Evolutionary conservation across 176 grass and related monocot genomes (phyloP).

Genomic region (Eleusine indica): DNA sequence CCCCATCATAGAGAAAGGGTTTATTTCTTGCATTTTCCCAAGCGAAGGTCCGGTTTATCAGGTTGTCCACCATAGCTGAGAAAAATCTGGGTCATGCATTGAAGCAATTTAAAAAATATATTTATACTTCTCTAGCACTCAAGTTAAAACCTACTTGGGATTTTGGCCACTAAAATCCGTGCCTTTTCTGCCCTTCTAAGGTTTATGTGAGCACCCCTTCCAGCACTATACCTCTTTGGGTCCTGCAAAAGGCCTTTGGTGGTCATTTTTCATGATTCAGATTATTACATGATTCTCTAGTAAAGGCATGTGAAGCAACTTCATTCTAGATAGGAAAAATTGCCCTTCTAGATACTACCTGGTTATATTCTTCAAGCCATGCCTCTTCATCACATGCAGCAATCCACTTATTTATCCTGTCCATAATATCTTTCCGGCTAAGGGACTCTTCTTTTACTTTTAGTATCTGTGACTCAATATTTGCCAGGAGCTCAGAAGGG

Average conservation of each 20-base stretch:
- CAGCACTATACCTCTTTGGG: conserved; percentile 81
- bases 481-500: conserved; percentile 79
- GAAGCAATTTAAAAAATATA: conserved; percentile 9
- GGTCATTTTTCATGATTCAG: conserved; percentile 30
- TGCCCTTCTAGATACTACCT: conserved; percentile 46
- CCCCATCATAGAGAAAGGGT: conserved; percentile 94
- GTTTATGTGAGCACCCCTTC: conserved; percentile 93
- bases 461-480: conserved; percentile 84
- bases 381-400: conserved; percentile 88
- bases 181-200: conserved; percentile 92
- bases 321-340: neutral
- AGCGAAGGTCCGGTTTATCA: conserved; percentile 75
- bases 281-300: neutral
- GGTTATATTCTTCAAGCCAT: conserved; percentile 98
- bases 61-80: conserved; percentile 85
- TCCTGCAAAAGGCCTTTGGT: conserved; percentile 56
- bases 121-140: neutral
- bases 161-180: conserved; percentile 75
- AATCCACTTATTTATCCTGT: conserved; percentile 93
- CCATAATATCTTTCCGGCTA: conserved; percentile 94
- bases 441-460: conserved; percentile 83
- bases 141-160: conserved; percentile 63
- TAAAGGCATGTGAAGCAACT: conserved; percentile 12
- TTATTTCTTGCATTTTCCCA: conserved; percentile 93
- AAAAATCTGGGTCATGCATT: conserved; percentile 27